Conservation (phyloP, 768 basidiomycete genomes). For the Suillus brevipes region DNA sequence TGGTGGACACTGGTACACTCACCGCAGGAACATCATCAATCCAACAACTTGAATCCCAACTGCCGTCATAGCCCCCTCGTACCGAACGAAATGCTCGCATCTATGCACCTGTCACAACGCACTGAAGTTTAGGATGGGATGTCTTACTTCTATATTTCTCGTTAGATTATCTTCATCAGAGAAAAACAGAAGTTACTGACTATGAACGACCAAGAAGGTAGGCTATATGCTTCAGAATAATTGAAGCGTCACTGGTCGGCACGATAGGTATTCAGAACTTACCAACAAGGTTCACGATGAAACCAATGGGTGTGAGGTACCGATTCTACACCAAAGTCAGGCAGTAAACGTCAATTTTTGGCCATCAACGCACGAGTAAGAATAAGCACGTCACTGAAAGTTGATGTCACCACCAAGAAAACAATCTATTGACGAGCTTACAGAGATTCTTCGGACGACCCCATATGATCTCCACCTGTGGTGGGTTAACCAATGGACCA, state of each 20-base stretch:
- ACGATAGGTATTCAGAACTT: not conserved
- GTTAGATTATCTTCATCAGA: not conserved
- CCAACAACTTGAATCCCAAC: conserved; percentile 40
- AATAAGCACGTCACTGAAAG: conserved; percentile 37
- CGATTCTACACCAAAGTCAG: conserved; percentile 49
- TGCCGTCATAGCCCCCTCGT: conserved; percentile 48
- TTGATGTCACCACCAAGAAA: not conserved
- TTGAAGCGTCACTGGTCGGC: not conserved
- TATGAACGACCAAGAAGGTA: conserved; percentile 15
- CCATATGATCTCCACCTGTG: conserved; percentile 40
- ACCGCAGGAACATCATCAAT: conserved; percentile 48
- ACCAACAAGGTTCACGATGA: conserved; percentile 54
- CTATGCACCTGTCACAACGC: conserved; percentile 24
- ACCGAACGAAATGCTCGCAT: conserved; percentile 48
- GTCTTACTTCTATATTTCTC: conserved; percentile 10
- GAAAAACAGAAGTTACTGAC: not conserved
- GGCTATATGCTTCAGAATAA: conserved; percentile 16
- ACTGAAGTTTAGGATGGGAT: not conserved
- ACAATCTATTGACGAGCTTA: conserved; percentile 20
- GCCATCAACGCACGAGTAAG: conserved; percentile 31
- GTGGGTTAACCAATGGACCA: not conserved
- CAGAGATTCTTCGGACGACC: conserved; percentile 34
- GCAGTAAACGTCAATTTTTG: not conserved
- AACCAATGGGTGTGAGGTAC: conserved; percentile 62
- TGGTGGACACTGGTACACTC: conserved; percentile 12